Evolutionary conservation across 106 monocot genomes (phyloP), one percentile per base, ranked within the genome.

Genomic region (Iris macrosiphon): DNA sequence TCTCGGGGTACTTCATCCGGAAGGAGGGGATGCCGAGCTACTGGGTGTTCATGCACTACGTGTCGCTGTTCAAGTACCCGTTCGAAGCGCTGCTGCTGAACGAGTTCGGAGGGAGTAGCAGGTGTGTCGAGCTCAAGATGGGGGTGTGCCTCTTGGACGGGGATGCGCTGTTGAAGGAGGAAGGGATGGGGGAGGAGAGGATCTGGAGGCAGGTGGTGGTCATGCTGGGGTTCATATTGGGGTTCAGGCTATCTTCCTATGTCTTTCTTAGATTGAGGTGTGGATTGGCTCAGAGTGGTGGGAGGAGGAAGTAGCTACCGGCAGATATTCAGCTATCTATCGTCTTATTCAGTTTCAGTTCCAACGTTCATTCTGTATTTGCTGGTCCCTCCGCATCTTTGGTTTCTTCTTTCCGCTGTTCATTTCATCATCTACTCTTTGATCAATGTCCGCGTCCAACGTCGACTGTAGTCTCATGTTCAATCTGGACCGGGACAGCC

Each of bases 1-100:
- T 96, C 59, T 90, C 95, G 3, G 93, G 93, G 23, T 93, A 88
- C 57, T 93, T 93, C 76, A 90, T 86, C 66, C 34, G 73, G 58
- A 86, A 89, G 70, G 59, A 77, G 37, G 71, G 30, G 40, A 89
- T 96, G 71, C 95, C 95, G 11, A 39, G 71, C 0, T 96, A 73
- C 42, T 96, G 95, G 95, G 66, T 89, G 14, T 96, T 96, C 72
- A 86, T 96, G 95, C 82, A 89, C 64, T 96, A 89, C 45, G 25
- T 83, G 0, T 96, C 95, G 1, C 45, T 96, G 72, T 96, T 96
- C 59, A 96, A 85, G 72, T 89, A 89, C 47, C 95, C 95, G 4
- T 83, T 96, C 45, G 89, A 96, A 51, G 82, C 71, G 28, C 73
- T 96, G 50, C 39, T 96, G 56, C 75, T 89, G 49, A 96, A 89